Conservation (phyloP, 192 early-diverging fungal genomes). For the Entomortierella chlamydospora region DNA sequence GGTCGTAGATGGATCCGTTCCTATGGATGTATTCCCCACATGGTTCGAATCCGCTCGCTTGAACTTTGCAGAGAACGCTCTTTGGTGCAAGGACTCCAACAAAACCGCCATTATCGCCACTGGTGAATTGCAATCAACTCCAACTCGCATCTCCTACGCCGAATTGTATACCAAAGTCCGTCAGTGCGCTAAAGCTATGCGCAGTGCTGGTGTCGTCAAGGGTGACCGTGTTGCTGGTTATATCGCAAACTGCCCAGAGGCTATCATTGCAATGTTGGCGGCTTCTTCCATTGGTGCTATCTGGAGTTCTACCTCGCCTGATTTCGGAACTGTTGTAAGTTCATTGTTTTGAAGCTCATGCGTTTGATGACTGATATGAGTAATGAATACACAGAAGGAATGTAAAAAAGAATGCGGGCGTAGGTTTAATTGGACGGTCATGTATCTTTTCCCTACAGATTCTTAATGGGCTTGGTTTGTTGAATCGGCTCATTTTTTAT, state of each 20-base stretch:
- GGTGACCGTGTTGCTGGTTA: constrained; percentile 93
- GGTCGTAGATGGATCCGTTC: constrained; percentile 75
- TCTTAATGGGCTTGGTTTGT: constrained; percentile 2
- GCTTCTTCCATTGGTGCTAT: constrained; percentile 87
- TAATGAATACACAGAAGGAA: too few relatives aligned
- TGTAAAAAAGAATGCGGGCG: constrained; percentile 5
- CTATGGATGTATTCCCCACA: constrained; percentile 89
- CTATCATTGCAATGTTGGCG: constrained; percentile 84
- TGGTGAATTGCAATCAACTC: constrained; percentile 43
- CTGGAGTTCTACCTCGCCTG: constrained; percentile 95
- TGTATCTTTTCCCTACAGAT: neutral
- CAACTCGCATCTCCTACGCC: constrained; percentile 69
- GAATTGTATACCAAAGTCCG: constrained; percentile 80
- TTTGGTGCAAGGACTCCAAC: constrained; percentile 63
- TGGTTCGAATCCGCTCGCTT: constrained; percentile 90
- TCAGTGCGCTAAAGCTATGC: constrained; percentile 78
- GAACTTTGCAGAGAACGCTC: constrained; percentile 94
- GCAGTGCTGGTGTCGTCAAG: constrained; percentile 70
- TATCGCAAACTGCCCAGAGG: constrained; percentile 87
- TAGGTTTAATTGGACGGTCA: constrained; percentile 10
- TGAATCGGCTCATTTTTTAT: constrained; percentile 11
- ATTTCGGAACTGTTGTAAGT: constrained; percentile 89
- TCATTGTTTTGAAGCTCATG: neutral
- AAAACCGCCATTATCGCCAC: constrained; percentile 69
- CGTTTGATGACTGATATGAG: neutral